Percentiles rank a stretch among this genome's conserved stretches.
Evolutionary conservation across 768 basidiomycete genomes (phyloP).

Genomic region (Kwoniella heveanensis): DNA sequence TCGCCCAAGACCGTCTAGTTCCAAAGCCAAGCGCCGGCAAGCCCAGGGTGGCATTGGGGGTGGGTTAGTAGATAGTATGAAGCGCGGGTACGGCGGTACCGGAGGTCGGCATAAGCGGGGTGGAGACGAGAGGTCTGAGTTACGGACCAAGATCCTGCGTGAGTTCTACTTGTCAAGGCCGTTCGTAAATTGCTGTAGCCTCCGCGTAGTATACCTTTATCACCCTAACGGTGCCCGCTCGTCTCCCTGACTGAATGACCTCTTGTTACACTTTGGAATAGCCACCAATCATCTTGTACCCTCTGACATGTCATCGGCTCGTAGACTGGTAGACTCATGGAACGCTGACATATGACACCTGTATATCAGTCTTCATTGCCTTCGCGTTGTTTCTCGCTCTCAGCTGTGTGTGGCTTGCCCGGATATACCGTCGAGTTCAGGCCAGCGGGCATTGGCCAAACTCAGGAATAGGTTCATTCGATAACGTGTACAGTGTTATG

Average conservation of each 20-base stretch:
- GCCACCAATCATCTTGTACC: too few relatives aligned
- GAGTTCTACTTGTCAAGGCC: too few relatives aligned
- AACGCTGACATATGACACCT: background rate
- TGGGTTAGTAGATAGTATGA: conserved; percentile 28
- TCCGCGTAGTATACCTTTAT: too few relatives aligned
- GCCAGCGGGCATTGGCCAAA: too few relatives aligned
- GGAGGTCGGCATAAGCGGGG: background rate
- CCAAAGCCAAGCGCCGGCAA: background rate
- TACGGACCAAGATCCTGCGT: conserved; percentile 13
- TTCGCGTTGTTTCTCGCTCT: conserved; percentile 11
- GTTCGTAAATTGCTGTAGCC: too few relatives aligned
- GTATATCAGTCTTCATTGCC: conserved; percentile 14
- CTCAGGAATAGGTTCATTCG: too few relatives aligned
- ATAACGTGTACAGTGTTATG: background rate
- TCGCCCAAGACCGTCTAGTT: background rate
- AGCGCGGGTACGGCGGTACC: conserved; percentile 8
- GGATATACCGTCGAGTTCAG: conserved; percentile 12
- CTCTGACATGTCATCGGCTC: too few relatives aligned
- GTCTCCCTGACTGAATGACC: too few relatives aligned
- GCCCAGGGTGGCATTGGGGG: conserved; percentile 14
- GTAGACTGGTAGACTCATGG: too few relatives aligned
- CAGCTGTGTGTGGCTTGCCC: conserved; percentile 15
- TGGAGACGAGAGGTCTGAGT: conserved; percentile 3
- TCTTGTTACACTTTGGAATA: too few relatives aligned
- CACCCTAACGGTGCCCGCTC: too few relatives aligned